Evolutionary conservation across 108 stramenopile species (phyloP).

Genomic region (Conticribra guillardii): DNA sequence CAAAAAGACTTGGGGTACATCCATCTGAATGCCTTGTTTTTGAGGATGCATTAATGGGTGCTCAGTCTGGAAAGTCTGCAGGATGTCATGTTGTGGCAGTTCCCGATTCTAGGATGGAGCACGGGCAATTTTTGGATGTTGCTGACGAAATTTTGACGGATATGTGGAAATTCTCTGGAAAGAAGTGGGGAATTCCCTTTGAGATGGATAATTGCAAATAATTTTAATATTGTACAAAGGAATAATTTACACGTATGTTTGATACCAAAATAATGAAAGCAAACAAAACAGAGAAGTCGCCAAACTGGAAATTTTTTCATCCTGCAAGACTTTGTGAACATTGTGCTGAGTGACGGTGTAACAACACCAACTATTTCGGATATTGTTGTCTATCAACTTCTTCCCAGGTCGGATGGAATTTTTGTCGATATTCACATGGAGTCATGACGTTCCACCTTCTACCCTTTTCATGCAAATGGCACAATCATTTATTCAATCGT

Average conservation of each 20-base stretch:
- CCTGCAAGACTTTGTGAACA: too few species aligned
- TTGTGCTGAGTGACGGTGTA: too few species aligned
- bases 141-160: conserved; percentile 67
- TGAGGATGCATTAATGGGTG: conserved; percentile 82
- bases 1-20: conserved; percentile 58
- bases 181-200: conserved; percentile 52
- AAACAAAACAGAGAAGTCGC: too few species aligned
- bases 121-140: conserved; percentile 44
- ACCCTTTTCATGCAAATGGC: conserved; percentile 48
- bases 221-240: too few species aligned
- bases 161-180: conserved; percentile 69
- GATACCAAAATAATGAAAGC: too few species aligned
- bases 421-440: conserved; percentile 80
- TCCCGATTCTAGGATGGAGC: conserved; percentile 74
- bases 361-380: too few species aligned
- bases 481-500: too few species aligned
- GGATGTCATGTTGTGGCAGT: conserved; percentile 77
- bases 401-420: conserved; percentile 58
- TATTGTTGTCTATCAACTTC: conserved; percentile 63
- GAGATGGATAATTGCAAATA: conserved; percentile 10
- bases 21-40: conserved; percentile 81
- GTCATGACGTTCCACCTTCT: conserved; percentile 57
- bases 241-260: too few species aligned
- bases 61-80: conserved; percentile 66
- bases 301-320: too few species aligned